Percentiles rank a stretch among this genome's conserved stretches.
Evolutionary conservation across 805 yeast species (phyloP).

Genomic region (Saccharomycopsis sp.): DNA sequence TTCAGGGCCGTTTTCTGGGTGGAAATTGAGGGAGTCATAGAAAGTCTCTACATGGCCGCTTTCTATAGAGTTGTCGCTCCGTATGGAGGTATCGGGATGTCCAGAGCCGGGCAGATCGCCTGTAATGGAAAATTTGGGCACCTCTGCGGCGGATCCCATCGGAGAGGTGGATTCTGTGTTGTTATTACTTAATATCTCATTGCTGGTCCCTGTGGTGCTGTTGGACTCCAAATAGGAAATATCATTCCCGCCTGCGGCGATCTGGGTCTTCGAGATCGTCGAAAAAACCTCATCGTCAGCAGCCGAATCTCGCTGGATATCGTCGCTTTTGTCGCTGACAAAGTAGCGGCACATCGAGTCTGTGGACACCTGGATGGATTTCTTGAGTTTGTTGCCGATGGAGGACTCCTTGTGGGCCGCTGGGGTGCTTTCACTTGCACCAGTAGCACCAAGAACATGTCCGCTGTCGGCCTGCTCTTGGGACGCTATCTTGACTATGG

Average conservation of each 20-base stretch:
- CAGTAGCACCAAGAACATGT: not conserved
- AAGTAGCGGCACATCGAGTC: constrained; percentile 1
- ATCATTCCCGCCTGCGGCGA: not conserved
- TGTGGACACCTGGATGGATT: constrained; percentile 3
- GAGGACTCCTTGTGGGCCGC: not conserved
- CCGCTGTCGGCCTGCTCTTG: not conserved
- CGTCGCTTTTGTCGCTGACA: not conserved
- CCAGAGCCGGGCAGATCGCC: no score
- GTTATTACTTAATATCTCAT: not conserved
- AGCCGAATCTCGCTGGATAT: not conserved
- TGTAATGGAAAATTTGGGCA: not conserved
- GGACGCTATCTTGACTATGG: not conserved
- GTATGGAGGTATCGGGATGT: not conserved
- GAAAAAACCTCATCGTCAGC: not conserved
- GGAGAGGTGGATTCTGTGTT: not conserved
- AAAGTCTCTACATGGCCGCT: not conserved
- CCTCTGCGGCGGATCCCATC: not conserved
- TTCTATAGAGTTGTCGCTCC: not conserved
- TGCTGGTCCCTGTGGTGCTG: not conserved
- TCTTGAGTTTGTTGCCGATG: not conserved
- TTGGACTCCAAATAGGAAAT: not conserved
- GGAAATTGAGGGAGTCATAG: constrained; percentile 2
- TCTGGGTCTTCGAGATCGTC: not conserved
- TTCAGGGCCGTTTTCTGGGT: not conserved
- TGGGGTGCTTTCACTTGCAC: not conserved